Percentiles rank a stretch among this genome's conserved stretches.
These are phyloP conservation scores for Colletotrichum sp. DNA, from an alignment of 2,329 filamentous ascomycete genomes.

Conservation along the genomic window DNA sequence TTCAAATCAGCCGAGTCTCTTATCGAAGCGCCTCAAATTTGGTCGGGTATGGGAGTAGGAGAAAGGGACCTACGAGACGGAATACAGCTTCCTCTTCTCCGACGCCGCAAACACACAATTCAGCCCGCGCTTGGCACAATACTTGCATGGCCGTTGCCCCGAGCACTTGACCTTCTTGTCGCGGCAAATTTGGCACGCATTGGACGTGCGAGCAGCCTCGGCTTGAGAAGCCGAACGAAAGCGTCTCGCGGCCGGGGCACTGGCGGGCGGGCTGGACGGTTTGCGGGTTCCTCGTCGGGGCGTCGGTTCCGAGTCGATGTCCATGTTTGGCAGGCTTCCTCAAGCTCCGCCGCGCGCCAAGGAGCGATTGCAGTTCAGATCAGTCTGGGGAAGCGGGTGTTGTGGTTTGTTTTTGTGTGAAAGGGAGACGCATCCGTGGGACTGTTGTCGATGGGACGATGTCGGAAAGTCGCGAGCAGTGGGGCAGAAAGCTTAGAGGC, in stretches of 20 bases:
- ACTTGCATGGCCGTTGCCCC: slow-evolving; percentile 8
- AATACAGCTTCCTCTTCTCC: slow-evolving; percentile 13
- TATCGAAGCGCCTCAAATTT: neutral
- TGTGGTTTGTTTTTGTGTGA: neutral
- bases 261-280: neutral
- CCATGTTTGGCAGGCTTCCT: neutral
- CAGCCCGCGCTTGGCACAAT: slow-evolving; percentile 6
- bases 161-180: slow-evolving; percentile 19
- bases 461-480: neutral
- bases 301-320: neutral
- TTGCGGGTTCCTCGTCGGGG: neutral
- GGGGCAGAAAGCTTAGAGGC: neutral
- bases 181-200: slow-evolving; percentile 5
- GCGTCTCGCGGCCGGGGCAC: neutral
- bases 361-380: neutral
- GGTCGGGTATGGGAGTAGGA: neutral
- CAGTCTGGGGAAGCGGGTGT: neutral
- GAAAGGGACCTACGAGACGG: slow-evolving; percentile 2
- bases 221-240: slow-evolving; percentile 7
- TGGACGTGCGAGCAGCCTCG: slow-evolving; percentile 1
- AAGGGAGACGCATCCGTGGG: slow-evolving; percentile 1
- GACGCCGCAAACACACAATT: neutral
- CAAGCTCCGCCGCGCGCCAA: neutral
- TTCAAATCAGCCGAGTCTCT: neutral
- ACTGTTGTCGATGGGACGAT: neutral